Evolutionary conservation across 2,329 filamentous ascomycete genomes (phyloP), one percentile per base, ranked within the genome.

Genomic region (Colletotrichum godetiae): DNA sequence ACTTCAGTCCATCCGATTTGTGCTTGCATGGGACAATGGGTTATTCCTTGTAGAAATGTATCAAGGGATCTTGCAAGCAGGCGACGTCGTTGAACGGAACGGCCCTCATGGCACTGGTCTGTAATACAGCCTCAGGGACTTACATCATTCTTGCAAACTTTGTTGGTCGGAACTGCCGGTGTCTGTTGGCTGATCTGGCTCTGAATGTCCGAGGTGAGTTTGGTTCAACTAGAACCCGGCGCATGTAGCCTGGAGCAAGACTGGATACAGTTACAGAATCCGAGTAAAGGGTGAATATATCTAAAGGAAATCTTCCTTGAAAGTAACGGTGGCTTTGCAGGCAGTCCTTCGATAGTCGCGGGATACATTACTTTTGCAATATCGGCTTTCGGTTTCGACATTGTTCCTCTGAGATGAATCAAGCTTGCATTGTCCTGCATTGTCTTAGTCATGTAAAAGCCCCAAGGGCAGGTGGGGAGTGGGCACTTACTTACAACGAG

Each of bases 371-470:
- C 29, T 35, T 63, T n/a, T 27, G n/a, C 29, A 35, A 24, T 12
- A n/a, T 24, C 60, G 49, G 12, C 46, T 19, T 35, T 11, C 46
- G 35, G 29, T 49, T 22, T 49, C 22, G 46, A 61, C 22, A 57
- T 61, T 61, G 33, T 46, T 63, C 31, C 61, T 67, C 42, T 42
- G 56, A 60, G 63, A 60, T 56, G 42, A 59, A 49, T 19, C 42
- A 71, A n/a, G 24, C 62, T 66, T 52, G 29, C 65, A 46, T 68
- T 68, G 58, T 68, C 29, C 35, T n/a, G 33, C 35, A 61, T 62
- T 57, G 49, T 35, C 56, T 52, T 53, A 64, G n/a, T 56, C 33
- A 65, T 24, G 24, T 24, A 19, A 58, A 15, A 42, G 29, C 29
- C 29, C 12, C 56, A 29, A n/a, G 27, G 27, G 29, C 13, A 29